Conservation (phyloP, 1,284 basidiomycete species). For the Uromyces viciae-fabae region DNA sequence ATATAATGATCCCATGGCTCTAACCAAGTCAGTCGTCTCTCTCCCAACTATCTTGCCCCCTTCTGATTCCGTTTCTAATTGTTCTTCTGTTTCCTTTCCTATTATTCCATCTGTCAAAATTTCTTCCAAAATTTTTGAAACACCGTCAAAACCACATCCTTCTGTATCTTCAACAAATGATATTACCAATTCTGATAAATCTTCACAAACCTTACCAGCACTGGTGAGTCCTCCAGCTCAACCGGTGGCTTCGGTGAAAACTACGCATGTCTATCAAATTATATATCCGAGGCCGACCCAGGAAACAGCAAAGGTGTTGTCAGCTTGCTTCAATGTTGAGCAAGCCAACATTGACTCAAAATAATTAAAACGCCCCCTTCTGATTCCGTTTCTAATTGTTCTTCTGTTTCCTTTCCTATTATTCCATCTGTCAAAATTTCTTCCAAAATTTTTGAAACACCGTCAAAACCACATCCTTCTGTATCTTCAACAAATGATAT, state of each 20-base stretch:
- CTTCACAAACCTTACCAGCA: not conserved
- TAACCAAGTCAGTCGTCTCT: not conserved
- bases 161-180: not conserved
- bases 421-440: not conserved
- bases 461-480: not conserved
- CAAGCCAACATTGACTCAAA: too few species aligned
- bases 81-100: too few species aligned
- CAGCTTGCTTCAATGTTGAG: too few species aligned
- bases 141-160: not conserved
- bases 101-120: not conserved
- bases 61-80: too few species aligned
- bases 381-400: too few species aligned
- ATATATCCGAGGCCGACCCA: too few species aligned
- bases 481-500: not conserved
- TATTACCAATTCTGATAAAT: not conserved
- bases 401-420: too few species aligned
- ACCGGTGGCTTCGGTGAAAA: not conserved
- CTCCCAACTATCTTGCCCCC: not conserved
- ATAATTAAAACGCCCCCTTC: too few species aligned
- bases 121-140: not conserved
- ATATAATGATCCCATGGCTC: not conserved
- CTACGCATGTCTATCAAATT: not conserved
- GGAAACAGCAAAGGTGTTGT: too few species aligned
- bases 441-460: not conserved
- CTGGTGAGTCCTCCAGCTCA: not conserved